These are phyloP conservation scores for Dioszegia hungarica DNA, from an alignment of 768 basidiomycete genomes.

Conservation along the genomic window DNA sequence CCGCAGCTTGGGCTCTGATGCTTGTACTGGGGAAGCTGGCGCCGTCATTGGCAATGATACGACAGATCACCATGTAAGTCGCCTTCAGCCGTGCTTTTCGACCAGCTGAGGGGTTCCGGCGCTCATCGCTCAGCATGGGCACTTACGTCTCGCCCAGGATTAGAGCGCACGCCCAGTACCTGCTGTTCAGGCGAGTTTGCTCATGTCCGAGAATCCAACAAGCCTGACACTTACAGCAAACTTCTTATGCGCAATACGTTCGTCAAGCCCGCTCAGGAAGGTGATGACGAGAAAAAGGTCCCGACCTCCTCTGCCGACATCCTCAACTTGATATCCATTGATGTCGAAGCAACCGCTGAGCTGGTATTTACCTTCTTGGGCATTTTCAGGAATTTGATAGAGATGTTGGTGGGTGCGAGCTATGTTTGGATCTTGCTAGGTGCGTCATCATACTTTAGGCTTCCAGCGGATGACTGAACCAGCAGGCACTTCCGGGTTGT, in stretches of 20 bases:
- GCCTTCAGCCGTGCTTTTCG: too few relatives aligned
- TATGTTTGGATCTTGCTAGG: constrained; percentile 36
- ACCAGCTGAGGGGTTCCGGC: background rate
- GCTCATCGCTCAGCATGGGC: constrained; percentile 7
- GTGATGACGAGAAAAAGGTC: background rate
- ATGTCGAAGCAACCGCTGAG: constrained; percentile 8
- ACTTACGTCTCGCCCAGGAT: constrained; percentile 11
- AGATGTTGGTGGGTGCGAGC: constrained; percentile 23
- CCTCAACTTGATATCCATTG: constrained; percentile 30
- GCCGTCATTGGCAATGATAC: constrained; percentile 3
- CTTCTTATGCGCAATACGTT: constrained; percentile 26
- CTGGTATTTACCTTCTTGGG: constrained; percentile 16
- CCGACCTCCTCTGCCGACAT: constrained; percentile 25
- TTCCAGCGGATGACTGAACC: background rate
- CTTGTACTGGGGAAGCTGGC: constrained; percentile 13
- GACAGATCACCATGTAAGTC: constrained; percentile 18
- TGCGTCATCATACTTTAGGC: constrained; percentile 4
- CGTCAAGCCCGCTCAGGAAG: constrained; percentile 1
- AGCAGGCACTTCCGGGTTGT: constrained; percentile 31
- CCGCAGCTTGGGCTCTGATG: constrained; percentile 18
- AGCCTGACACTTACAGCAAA: constrained; percentile 20
- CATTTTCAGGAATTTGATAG: constrained; percentile 10
- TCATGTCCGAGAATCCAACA: background rate
- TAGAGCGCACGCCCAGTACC: constrained; percentile 15
- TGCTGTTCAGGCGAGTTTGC: constrained; percentile 30